Percentiles rank a stretch among this genome's conserved stretches.
phyloP scores from a whole-genome alignment of 306 rosid genomes.

The Psophocarpus tetragonolobus region DNA sequence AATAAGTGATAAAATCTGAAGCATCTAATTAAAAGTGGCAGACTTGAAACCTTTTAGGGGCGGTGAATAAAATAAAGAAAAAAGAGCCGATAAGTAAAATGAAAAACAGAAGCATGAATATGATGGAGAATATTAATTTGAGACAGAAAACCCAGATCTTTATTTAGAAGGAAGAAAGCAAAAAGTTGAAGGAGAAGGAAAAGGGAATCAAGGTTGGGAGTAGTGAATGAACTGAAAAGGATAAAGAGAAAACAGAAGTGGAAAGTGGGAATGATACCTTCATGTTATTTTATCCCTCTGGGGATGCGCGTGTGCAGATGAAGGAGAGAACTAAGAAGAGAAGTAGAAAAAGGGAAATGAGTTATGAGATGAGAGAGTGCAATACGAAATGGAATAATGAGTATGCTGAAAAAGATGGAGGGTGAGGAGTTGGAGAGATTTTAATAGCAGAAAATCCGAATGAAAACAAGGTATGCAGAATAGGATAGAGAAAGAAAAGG shows the following conservation, averaged over 20 bases:
- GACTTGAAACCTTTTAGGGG: neutral
- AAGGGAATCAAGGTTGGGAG: constrained; percentile 9
- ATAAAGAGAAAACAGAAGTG: neutral
- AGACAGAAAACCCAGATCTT: constrained; percentile 6
- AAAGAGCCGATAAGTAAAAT: constrained; percentile 9
- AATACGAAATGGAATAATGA: constrained; percentile 56
- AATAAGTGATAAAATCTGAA: constrained; percentile 25
- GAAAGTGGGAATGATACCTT: constrained; percentile 62
- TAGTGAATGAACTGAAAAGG: neutral
- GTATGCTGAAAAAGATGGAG: constrained; percentile 34
- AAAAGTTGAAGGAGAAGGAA: constrained; percentile 42
- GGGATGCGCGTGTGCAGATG: constrained; percentile 36
- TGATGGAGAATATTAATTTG: constrained; percentile 24
- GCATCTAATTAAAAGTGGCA: constrained; percentile 9
- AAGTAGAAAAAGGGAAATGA: neutral
- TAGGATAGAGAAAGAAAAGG: constrained; percentile 61
- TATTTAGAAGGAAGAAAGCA: neutral
- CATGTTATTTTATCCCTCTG: constrained; percentile 39
- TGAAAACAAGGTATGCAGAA: constrained; percentile 74
- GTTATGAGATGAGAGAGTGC: constrained; percentile 28
- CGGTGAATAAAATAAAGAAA: constrained; percentile 20
- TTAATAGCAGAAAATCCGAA: constrained; percentile 60
- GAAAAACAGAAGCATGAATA: constrained; percentile 30
- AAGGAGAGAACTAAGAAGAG: neutral
- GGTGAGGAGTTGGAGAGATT: constrained; percentile 25